A percentile compares a stretch with the other conserved stretches of the same genome.
phyloP scores from a whole-genome alignment of 257 asterid species.

The Coffea canephora region DNA sequence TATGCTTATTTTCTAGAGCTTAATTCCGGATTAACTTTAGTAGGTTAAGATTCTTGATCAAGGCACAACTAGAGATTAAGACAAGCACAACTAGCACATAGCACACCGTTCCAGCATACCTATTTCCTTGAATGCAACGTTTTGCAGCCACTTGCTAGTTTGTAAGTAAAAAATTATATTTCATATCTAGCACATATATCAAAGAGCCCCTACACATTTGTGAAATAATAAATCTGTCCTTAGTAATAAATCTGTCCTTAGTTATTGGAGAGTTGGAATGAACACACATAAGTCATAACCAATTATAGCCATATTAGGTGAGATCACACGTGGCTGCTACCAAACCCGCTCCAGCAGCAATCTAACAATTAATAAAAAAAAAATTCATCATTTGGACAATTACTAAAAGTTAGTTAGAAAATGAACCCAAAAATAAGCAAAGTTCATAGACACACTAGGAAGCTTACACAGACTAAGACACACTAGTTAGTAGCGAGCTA shows the following conservation, averaged over 20 bases:
- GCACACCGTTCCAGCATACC: too few species aligned
- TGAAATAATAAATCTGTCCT: not conserved
- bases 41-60: too few species aligned
- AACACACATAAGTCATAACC: not conserved
- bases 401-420: not conserved
- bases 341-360: not conserved
- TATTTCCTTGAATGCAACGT: too few species aligned
- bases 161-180: too few species aligned
- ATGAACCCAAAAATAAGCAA: not conserved
- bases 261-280: not conserved
- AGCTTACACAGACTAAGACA: not conserved
- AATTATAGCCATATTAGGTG: not conserved
- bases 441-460: not conserved
- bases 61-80: too few species aligned
- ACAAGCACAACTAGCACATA: too few species aligned
- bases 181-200: not conserved
- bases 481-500: not conserved
- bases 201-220: not conserved
- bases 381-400: not conserved
- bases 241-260: not conserved
- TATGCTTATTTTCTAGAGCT: not conserved
- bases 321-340: too few species aligned
- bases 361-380: not conserved
- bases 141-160: not conserved
- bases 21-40: too few species aligned